These are phyloP conservation scores for Linnemannia schmuckeri DNA, from an alignment of 192 early-diverging fungal genomes.

Conservation along the genomic window DNA sequence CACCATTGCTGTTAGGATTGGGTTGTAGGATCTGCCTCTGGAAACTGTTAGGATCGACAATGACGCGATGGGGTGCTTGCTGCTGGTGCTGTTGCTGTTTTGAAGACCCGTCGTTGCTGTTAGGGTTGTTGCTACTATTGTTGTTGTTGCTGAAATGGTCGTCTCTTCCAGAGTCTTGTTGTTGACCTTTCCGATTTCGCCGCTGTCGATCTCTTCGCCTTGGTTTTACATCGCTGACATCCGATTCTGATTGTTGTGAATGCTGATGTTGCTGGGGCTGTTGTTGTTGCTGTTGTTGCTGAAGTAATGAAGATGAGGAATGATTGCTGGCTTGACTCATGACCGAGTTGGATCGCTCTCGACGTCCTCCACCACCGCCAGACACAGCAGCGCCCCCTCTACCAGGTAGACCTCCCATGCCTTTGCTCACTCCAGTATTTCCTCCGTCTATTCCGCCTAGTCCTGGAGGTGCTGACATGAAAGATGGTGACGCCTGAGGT, in stretches of 20 bases:
- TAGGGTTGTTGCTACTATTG: neutral
- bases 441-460: slow-evolving; percentile 8
- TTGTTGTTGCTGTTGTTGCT: slow-evolving; percentile 18
- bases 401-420: neutral
- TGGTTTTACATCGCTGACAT: slow-evolving; percentile 33
- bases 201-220: slow-evolving; percentile 29
- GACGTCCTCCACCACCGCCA: slow-evolving; percentile 4
- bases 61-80: slow-evolving; percentile 30
- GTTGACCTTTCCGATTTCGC: slow-evolving; percentile 25
- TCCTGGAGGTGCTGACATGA: slow-evolving; percentile 21
- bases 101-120: slow-evolving; percentile 24
- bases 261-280: slow-evolving; percentile 21
- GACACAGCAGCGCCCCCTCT: neutral
- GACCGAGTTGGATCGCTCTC: slow-evolving; percentile 27
- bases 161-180: slow-evolving; percentile 21
- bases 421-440: neutral
- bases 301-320: neutral
- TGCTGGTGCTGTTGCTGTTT: slow-evolving; percentile 21
- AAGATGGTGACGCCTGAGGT: neutral
- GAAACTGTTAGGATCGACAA: slow-evolving; percentile 55
- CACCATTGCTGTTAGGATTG: slow-evolving; percentile 22
- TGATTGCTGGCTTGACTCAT: slow-evolving; percentile 3
- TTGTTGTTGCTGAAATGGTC: slow-evolving; percentile 2
- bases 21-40: slow-evolving; percentile 46
- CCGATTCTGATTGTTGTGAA: slow-evolving; percentile 28